These are phyloP conservation scores for Akanthomyces muscarius DNA, from an alignment of 2,329 filamentous ascomycete species.

Conservation along the genomic window DNA sequence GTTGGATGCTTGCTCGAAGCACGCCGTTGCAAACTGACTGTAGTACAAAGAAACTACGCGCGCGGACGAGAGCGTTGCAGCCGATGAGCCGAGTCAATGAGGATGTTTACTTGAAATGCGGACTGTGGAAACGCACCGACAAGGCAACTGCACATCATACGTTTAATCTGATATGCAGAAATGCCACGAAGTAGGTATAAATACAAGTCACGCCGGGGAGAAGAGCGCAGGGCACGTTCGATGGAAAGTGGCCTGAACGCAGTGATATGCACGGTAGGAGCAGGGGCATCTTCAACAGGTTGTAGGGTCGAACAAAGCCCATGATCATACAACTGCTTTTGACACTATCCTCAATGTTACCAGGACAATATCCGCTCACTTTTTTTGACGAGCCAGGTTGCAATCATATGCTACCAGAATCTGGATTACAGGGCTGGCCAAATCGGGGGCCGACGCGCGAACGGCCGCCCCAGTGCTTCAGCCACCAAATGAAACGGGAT, in stretches of 20 bases:
- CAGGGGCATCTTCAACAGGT: not conserved
- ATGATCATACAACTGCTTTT: not conserved
- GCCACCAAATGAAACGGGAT: conserved; percentile 10
- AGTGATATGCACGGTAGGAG: not conserved
- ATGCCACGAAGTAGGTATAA: no score
- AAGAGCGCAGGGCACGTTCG: not conserved
- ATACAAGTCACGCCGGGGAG: not conserved
- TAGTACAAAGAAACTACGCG: not conserved
- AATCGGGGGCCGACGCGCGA: conserved; percentile 3
- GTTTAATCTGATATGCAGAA: not conserved
- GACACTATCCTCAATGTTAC: no score
- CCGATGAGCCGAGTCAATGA: no score
- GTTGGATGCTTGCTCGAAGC: not conserved
- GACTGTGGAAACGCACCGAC: not conserved
- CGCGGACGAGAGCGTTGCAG: not conserved
- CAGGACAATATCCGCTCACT: no score
- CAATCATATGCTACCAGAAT: no score
- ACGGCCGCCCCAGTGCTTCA: not conserved
- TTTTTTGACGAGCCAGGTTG: no score
- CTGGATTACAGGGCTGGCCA: not conserved
- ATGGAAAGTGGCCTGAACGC: not conserved
- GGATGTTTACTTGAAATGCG: no score
- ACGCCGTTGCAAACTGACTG: not conserved
- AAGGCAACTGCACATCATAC: not conserved
- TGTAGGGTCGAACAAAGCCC: no score